Percentiles rank a stretch among this genome's conserved stretches.
phyloP scores from a whole-genome alignment of 176 grass and related monocot genomes.

The Puccinellia tenuiflora region DNA sequence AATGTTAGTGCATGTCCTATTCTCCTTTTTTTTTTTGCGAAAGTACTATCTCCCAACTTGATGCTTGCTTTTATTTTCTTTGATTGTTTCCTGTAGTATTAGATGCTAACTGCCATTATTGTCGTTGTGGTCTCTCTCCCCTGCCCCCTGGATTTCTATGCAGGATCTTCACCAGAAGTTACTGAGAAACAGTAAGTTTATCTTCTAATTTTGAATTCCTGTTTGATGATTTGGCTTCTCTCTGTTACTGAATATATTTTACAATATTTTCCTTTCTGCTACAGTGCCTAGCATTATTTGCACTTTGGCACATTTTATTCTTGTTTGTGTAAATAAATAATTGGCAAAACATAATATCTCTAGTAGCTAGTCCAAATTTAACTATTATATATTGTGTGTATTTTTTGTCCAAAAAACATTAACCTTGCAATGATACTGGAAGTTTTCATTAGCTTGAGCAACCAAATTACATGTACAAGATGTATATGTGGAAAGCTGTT shows the following conservation, averaged over 20 bases:
- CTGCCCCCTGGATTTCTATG: slow-evolving; percentile 12
- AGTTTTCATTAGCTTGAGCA: slow-evolving; percentile 1
- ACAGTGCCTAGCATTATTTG: neutral
- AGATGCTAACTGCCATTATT: slow-evolving; percentile 23
- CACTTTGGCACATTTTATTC: neutral
- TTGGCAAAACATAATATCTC: neutral
- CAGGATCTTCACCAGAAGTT: slow-evolving; percentile 88
- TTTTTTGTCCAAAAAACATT: neutral
- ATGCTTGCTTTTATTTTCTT: slow-evolving; percentile 11
- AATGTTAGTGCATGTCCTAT: slow-evolving; percentile 47
- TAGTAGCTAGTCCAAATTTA: neutral
- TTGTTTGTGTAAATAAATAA: neutral
- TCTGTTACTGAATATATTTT: neutral
- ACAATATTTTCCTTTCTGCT: neutral
- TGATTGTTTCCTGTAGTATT: slow-evolving; percentile 4
- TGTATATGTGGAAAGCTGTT: neutral
- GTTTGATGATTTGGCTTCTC: neutral
- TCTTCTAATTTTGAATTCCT: slow-evolving; percentile 10
- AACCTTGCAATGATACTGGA: neutral
- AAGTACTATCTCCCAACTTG: neutral
- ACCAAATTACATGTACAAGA: neutral
- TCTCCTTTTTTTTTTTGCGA: neutral
- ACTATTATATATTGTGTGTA: neutral
- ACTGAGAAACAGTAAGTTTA: slow-evolving; percentile 53
- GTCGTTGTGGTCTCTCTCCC: neutral